Percentiles rank a stretch among this genome's conserved stretches.
Conservation (phyloP, 164 flowering plant genomes). For the Tetracentron sinense region DNA sequence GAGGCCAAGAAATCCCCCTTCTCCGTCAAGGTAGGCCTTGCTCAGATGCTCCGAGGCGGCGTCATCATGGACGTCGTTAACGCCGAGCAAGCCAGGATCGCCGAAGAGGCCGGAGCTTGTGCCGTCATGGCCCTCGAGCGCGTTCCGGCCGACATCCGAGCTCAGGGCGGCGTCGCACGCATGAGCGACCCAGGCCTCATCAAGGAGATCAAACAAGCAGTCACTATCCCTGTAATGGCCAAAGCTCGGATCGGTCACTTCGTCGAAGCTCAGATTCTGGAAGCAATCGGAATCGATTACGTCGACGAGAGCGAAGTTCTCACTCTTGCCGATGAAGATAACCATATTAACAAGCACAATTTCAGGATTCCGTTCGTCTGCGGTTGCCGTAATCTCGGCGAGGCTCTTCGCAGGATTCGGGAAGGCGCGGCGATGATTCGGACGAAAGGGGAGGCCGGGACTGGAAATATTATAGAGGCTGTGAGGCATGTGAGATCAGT, state of each 20-base stretch:
- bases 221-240: slow-evolving; percentile 10
- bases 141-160: slow-evolving; percentile 4
- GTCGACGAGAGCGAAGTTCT: slow-evolving; percentile 9
- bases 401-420: slow-evolving; percentile 55
- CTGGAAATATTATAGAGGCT: slow-evolving; percentile 65
- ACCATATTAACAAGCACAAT: slow-evolving; percentile 61
- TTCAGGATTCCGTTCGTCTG: slow-evolving; percentile 78
- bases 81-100: slow-evolving; percentile 64
- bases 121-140: slow-evolving; percentile 7
- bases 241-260: slow-evolving; percentile 14
- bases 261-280: slow-evolving; percentile 14
- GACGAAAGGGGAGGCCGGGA: slow-evolving; percentile 79
- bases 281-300: neutral
- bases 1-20: slow-evolving; percentile 49
- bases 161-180: slow-evolving; percentile 10
- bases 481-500: slow-evolving; percentile 71
- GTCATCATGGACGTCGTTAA: slow-evolving; percentile 76
- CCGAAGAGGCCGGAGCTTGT: slow-evolving; percentile 69
- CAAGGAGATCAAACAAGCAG: slow-evolving; percentile 8
- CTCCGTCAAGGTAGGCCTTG: slow-evolving; percentile 70
- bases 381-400: slow-evolving; percentile 72
- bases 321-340: slow-evolving; percentile 1
- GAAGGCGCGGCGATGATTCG: slow-evolving; percentile 81
- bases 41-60: slow-evolving; percentile 82
- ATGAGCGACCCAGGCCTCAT: slow-evolving; percentile 9